A percentile compares a stretch with the other conserved stretches of the same genome.
phyloP scores from a whole-genome alignment of 352 stramenopile genomes.

The Elongisporangium prolatum region DNA sequence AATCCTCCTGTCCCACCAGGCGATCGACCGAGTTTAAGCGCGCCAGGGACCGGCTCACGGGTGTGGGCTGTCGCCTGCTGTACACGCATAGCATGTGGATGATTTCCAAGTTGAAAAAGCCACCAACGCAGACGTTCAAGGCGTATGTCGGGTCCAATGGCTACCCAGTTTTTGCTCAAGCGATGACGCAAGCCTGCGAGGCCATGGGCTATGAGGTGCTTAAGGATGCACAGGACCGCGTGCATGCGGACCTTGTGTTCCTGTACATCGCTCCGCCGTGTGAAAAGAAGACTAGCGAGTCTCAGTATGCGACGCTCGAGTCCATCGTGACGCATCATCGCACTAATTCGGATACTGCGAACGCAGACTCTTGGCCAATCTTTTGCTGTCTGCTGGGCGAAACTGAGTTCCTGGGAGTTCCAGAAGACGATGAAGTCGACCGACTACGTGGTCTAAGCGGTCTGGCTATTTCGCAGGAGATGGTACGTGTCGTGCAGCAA shows the following conservation, averaged over 20 bases:
- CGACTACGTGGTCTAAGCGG: conserved; percentile 58
- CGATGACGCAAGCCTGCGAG: conserved; percentile 24
- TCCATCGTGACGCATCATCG: conserved; percentile 21
- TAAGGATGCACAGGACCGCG: conserved; percentile 5
- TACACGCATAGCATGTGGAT: conserved; percentile 63
- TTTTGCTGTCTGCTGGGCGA: conserved; percentile 72
- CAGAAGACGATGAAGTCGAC: conserved; percentile 45
- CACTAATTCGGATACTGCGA: conserved; percentile 2
- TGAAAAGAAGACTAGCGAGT: conserved; percentile 27
- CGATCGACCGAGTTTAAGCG: conserved; percentile 59
- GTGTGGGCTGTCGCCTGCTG: conserved; percentile 60
- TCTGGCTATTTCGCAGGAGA: conserved; percentile 75
- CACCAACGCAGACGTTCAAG: conserved; percentile 16
- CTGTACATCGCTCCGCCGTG: conserved; percentile 53
- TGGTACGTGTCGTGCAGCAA: conserved; percentile 38
- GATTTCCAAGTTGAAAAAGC: not conserved
- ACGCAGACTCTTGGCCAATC: conserved; percentile 33
- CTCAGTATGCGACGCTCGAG: conserved; percentile 45
- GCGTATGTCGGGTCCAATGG: conserved; percentile 48
- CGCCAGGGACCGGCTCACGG: conserved; percentile 41
- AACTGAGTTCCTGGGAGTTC: conserved; percentile 49
- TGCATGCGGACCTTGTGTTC: conserved; percentile 42
- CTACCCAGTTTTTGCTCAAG: conserved; percentile 41
- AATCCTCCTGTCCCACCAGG: conserved; percentile 19
- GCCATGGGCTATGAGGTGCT: conserved; percentile 52